Percentiles rank a stretch among this genome's conserved stretches.
These are phyloP conservation scores for Monosporascus sp. DNA, from an alignment of 2,329 filamentous ascomycete genomes.

Conservation along the genomic window DNA sequence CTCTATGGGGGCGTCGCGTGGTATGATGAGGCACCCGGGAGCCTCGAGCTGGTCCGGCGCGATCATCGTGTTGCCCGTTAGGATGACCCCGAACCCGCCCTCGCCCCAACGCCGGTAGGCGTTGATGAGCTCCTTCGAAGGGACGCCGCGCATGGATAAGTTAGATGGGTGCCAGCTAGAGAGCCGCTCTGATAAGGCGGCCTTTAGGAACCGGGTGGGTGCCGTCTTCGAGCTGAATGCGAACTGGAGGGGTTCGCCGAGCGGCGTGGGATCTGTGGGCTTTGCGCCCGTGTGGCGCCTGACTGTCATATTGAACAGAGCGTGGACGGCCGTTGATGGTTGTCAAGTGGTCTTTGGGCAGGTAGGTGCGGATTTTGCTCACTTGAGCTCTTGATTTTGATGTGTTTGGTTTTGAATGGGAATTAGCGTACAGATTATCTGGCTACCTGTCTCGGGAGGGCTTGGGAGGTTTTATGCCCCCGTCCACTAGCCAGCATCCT, in stretches of 20 bases:
- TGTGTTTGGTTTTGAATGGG: too few species aligned
- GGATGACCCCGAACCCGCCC: constrained; percentile 44
- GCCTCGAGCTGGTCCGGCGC: constrained; percentile 52
- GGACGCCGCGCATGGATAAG: constrained; percentile 35
- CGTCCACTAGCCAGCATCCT: too few species aligned
- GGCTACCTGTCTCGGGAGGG: too few species aligned
- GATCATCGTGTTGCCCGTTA: constrained; percentile 59
- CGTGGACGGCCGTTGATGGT: too few species aligned
- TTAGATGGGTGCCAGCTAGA: constrained; percentile 50
- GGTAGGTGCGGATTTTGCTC: too few species aligned
- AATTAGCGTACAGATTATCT: too few species aligned
- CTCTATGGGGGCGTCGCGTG: constrained; percentile 39
- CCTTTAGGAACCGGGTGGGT: constrained; percentile 55
- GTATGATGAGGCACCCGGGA: constrained; percentile 51
- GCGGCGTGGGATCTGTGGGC: constrained; percentile 16
- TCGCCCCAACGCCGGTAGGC: constrained; percentile 55
- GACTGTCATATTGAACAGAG: too few species aligned
- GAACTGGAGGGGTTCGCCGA: constrained; percentile 33
- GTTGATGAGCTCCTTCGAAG: constrained; percentile 28
- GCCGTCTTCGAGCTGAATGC: constrained; percentile 44
- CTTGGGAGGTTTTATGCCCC: too few species aligned
- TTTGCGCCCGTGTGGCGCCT: too few species aligned
- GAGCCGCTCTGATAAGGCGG: constrained; percentile 55
- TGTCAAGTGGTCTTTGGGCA: too few species aligned
- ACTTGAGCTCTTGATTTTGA: too few species aligned